Conservation (phyloP, 257 asterid species). For the Nicotiana obtusifolia region DNA sequence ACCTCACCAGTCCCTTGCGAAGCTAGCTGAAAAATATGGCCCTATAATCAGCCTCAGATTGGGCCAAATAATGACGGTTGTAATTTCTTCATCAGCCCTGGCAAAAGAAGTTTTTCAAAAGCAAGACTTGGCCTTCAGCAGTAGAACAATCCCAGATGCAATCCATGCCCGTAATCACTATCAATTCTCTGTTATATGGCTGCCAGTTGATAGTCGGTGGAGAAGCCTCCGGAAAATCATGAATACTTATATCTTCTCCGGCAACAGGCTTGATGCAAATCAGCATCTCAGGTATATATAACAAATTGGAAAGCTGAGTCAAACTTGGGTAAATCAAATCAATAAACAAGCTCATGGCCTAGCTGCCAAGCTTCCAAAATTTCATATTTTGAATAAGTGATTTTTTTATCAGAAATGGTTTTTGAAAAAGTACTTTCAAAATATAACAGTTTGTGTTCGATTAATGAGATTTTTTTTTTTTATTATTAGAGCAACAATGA, state of each 20-base stretch:
- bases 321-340: neutral
- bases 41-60: conserved; percentile 61
- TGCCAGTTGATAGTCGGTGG: conserved; percentile 57
- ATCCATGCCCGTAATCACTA: conserved; percentile 53
- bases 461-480: neutral
- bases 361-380: too few relatives aligned
- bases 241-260: conserved; percentile 55
- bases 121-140: conserved; percentile 58
- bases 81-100: conserved; percentile 48
- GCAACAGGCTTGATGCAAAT: conserved; percentile 54
- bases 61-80: conserved; percentile 49
- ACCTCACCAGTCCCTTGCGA: conserved; percentile 59
- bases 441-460: neutral
- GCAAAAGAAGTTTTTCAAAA: conserved; percentile 61
- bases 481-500: too few relatives aligned
- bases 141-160: conserved; percentile 45
- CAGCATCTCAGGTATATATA: conserved; percentile 35
- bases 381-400: too few relatives aligned
- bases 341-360: too few relatives aligned
- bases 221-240: conserved; percentile 52
- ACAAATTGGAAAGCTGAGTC: conserved; percentile 24
- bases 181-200: conserved; percentile 61
- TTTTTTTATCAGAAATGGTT: too few relatives aligned
- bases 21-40: conserved; percentile 52
- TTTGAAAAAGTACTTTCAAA: too few relatives aligned